Base-by-base conservation (phyloP, 805 yeast genomes). In the Candida broadrunensis region DNA sequence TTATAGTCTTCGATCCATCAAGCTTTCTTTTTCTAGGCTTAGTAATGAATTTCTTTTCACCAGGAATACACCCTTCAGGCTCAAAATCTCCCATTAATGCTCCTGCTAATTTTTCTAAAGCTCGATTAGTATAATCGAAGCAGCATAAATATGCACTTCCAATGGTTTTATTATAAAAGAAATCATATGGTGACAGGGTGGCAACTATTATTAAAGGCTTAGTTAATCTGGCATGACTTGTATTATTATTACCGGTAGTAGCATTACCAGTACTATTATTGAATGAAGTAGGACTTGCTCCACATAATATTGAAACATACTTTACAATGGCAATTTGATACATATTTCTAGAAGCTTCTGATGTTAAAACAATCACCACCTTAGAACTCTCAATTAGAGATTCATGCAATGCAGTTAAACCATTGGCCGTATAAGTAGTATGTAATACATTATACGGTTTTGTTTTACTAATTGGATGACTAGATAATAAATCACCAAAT, bases 131-230 rank as follows among this genome's bases (percentile, higher is more conserved):
- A 53, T 78, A 80, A 56, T 80, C 85, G 51, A 75, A 80, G 38
- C 81, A 73, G 50, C 85, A 80, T 35, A 80, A 56, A 51, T 80
- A 80, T 1, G 80, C 72, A 36, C 79, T 71, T 1, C 80, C 81
- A 23, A 79, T 72, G 33, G 70, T 69, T 36, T 72, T 72, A 41
- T 77, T 78, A 41, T 77, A 74, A 36, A 76, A 73, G 51, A 80
- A 75, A 50, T 81, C 85, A 49, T 77, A 79, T 1, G 86, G 85
- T 4, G 81, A 74, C 42, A 79, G 74, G 0, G 82, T 80, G 3
- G 84, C 81, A n/a, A 79, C 68, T 3, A 78, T 70, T 11, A 80
- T 66, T 51, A 80, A 60, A 4, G 83, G 84, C 48, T 77, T 78
- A 20, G 65, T 42, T 13, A 65, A 46, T 46, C 65, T 64, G 17